Conservation (phyloP, 2,329 filamentous ascomycete species). For the Phaeosphaeriaceae sp. region DNA sequence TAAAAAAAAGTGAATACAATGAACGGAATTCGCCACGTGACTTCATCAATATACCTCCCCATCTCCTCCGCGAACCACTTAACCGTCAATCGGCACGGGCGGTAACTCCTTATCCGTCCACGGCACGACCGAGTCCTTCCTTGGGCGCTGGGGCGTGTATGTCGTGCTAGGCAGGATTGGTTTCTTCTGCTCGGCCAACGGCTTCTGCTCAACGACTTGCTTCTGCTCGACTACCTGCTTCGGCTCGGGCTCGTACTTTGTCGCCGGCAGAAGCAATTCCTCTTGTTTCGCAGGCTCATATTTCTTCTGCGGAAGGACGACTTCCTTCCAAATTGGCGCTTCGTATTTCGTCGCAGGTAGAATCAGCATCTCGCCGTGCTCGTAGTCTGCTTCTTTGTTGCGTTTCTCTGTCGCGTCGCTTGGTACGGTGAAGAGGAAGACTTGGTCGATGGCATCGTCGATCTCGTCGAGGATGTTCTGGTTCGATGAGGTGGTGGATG, state of each 20-base stretch:
- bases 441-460: slow-evolving; percentile 35
- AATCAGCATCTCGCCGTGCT: neutral
- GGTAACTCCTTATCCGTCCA: slow-evolving; percentile 15
- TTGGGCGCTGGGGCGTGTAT: slow-evolving; percentile 13
- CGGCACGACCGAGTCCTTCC: slow-evolving; percentile 33
- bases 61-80: neutral
- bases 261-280: slow-evolving; percentile 15
- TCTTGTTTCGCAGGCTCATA: neutral
- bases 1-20: slow-evolving; percentile 1
- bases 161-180: slow-evolving; percentile 11
- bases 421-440: slow-evolving; percentile 24
- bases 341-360: slow-evolving; percentile 19
- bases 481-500: slow-evolving; percentile 14
- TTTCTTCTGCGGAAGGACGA: neutral
- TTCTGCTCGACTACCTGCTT: neutral
- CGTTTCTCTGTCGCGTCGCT: neutral
- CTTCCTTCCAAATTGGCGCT: neutral
- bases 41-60: neutral
- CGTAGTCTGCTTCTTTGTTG: neutral
- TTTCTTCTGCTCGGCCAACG: neutral
- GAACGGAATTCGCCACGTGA: neutral
- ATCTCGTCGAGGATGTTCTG: slow-evolving; percentile 30
- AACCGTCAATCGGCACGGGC: slow-evolving; percentile 16
- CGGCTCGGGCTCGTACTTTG: slow-evolving; percentile 18
- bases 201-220: neutral